These are phyloP conservation scores for Benincasa hispida DNA, from an alignment of 306 rosid genomes.

Conservation along the genomic window DNA sequence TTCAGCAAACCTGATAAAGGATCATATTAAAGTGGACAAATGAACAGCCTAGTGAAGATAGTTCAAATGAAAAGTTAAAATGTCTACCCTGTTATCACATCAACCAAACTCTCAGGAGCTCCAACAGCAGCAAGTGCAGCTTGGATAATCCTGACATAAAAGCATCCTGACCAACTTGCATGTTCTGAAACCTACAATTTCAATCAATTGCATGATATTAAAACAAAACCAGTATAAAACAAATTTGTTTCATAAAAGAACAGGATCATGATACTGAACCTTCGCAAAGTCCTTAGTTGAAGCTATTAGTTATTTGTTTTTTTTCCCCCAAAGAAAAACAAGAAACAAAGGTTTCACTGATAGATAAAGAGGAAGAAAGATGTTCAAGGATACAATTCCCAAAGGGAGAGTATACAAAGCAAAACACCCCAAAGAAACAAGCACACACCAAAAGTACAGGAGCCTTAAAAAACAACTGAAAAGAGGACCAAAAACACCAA, in stretches of 20 bases:
- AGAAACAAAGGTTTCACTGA: no score
- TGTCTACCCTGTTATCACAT: slow-evolving; percentile 77
- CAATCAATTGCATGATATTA: not conserved
- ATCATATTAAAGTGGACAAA: slow-evolving; percentile 5
- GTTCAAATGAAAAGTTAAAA: slow-evolving; percentile 9
- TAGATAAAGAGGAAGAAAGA: no score
- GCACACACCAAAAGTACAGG: no score
- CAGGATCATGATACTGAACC: not conserved
- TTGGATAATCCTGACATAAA: slow-evolving; percentile 81
- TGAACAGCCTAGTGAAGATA: not conserved
- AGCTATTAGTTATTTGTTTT: not conserved
- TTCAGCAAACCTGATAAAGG: slow-evolving; percentile 71
- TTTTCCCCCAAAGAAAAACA: not conserved
- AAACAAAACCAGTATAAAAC: not conserved
- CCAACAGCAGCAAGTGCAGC: slow-evolving; percentile 98
- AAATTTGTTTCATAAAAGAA: not conserved
- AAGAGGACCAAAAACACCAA: no score
- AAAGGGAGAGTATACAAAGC: no score
- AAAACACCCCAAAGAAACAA: no score
- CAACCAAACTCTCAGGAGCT: slow-evolving; percentile 96
- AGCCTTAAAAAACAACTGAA: no score
- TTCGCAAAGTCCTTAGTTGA: not conserved
- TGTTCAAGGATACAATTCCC: no score
- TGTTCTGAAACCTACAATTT: slow-evolving; percentile 71
- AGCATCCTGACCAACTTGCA: slow-evolving; percentile 99